Conservation (phyloP, 2,329 filamentous ascomycete genomes). For the Penicillium sp. region DNA sequence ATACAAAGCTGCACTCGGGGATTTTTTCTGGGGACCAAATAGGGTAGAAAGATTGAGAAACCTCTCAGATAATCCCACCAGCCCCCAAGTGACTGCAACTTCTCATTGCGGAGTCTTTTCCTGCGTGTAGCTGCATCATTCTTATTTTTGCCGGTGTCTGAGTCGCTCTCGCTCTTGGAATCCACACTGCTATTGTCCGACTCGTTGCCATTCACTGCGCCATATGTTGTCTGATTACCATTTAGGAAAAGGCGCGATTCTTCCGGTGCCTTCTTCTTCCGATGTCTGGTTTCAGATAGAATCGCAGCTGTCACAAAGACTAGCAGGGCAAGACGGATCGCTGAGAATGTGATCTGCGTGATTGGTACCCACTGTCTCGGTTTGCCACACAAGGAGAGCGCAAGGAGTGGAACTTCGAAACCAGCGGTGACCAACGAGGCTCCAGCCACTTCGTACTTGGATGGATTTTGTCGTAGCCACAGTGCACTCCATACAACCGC, state of each 20-base stretch:
- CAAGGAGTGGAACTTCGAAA: conserved; percentile 11
- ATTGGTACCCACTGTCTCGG: conserved; percentile 7
- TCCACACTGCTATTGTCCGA: conserved; percentile 3
- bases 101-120: conserved; percentile 4
- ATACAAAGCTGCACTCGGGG: conserved; percentile 5
- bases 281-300: neutral
- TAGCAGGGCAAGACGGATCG: neutral
- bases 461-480: conserved; percentile 2
- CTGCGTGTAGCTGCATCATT: conserved; percentile 1
- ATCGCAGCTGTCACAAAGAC: neutral
- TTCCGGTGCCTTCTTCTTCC: neutral
- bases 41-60: conserved; percentile 8
- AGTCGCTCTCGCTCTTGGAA: conserved; percentile 5
- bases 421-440: conserved; percentile 7
- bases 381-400: conserved; percentile 4
- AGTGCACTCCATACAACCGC: conserved; percentile 4
- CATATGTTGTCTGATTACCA: conserved; percentile 1
- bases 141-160: neutral
- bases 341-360: conserved; percentile 1
- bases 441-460: conserved; percentile 5
- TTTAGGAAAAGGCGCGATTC: conserved; percentile 7
- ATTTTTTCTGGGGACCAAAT: conserved; percentile 6
- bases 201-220: neutral
- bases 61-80: conserved; percentile 9
- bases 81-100: conserved; percentile 1